Evolutionary conservation across 2,329 filamentous ascomycete genomes (phyloP).

Genomic region (Hirsutella thompsonii): DNA sequence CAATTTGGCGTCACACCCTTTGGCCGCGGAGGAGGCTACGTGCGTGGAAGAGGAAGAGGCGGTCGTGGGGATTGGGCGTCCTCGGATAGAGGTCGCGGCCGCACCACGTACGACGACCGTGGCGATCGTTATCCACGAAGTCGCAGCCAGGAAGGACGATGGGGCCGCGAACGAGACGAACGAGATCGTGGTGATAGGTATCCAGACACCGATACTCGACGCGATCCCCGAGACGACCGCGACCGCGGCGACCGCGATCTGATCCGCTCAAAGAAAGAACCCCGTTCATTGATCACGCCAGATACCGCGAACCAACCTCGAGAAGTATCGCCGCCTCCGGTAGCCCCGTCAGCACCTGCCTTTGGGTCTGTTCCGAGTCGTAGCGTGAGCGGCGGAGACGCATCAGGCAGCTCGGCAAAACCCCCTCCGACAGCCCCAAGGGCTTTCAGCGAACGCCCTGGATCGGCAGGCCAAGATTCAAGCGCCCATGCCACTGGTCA

Average conservation of each 20-base stretch:
- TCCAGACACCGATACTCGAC: constrained; percentile 23
- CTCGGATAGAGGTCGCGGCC: constrained; percentile 39
- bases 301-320: constrained; percentile 33
- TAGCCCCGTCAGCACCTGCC: constrained; percentile 44
- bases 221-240: constrained; percentile 34
- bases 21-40: constrained; percentile 42
- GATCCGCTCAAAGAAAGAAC: constrained; percentile 36
- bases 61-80: constrained; percentile 26
- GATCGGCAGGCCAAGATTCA: constrained; percentile 25
- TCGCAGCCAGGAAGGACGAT: constrained; percentile 52
- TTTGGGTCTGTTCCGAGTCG: constrained; percentile 43
- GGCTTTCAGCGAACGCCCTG: constrained; percentile 36
- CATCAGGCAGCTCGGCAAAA: constrained; percentile 25
- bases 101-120: constrained; percentile 46
- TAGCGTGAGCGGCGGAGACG: constrained; percentile 19
- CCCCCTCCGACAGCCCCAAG: constrained; percentile 40
- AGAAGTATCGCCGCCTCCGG: constrained; percentile 42
- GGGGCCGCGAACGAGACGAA: constrained; percentile 42
- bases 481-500: constrained; percentile 25
- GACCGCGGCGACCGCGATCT: constrained; percentile 32
- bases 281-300: constrained; percentile 31
- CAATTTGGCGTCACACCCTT: constrained; percentile 39
- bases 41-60: constrained; percentile 39
- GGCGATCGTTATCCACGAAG: constrained; percentile 50
- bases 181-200: constrained; percentile 34